A percentile compares a stretch with the other conserved stretches of the same genome.
Evolutionary conservation across 305 asterid genomes (phyloP).

Genomic region (Nicotiana rustica): DNA sequence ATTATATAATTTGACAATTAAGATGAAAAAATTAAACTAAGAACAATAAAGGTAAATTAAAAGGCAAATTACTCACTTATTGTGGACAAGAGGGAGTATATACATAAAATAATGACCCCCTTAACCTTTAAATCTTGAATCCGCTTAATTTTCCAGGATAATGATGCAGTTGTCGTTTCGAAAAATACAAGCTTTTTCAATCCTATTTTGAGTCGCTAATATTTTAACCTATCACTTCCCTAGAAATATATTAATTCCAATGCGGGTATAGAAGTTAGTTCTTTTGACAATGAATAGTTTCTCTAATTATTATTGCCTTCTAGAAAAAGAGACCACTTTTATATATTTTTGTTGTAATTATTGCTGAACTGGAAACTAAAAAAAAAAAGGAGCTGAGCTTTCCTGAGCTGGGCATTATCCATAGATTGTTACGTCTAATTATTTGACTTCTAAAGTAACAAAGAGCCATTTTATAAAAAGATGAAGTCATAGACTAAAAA

Average conservation of each 20-base stretch:
- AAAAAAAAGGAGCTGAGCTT: neutral
- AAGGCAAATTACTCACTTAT: too few relatives aligned
- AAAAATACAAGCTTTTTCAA: neutral
- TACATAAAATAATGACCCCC: too few relatives aligned
- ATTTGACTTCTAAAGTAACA: slow-evolving; percentile 1
- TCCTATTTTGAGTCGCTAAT: neutral
- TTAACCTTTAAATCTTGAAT: too few relatives aligned
- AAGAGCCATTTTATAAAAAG: slow-evolving; percentile 29
- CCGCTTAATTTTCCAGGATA: neutral
- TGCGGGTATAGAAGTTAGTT: neutral
- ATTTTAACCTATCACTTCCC: neutral
- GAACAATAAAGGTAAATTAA: too few relatives aligned
- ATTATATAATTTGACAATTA: too few relatives aligned
- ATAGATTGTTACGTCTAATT: neutral
- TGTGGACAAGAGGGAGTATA: too few relatives aligned
- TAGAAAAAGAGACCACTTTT: neutral
- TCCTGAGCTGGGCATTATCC: neutral
- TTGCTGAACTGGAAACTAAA: neutral
- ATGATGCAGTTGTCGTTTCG: neutral
- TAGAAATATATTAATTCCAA: neutral
- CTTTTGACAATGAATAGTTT: neutral
- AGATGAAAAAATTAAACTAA: too few relatives aligned
- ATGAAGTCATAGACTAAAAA: neutral
- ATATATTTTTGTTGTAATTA: neutral
- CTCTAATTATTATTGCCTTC: neutral